Conservation (phyloP, 2,329 filamentous ascomycete genomes). For the Parafenestella ontariensis region DNA sequence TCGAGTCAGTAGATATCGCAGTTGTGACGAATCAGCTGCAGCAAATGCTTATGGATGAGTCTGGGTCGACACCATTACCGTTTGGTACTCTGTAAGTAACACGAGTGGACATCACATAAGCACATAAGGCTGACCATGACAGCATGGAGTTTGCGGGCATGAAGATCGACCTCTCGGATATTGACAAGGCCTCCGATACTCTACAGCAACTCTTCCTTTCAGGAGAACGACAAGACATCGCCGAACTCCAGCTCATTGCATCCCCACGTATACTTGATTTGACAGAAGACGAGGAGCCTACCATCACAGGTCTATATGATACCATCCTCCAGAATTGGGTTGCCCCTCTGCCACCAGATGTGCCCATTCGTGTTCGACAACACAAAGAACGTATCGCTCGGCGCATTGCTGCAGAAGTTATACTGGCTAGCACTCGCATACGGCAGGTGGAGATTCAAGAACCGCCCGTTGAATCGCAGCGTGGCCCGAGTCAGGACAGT, state of each 20-base stretch:
- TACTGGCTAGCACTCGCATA: constrained; percentile 43
- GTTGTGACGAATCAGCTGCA: constrained; percentile 19
- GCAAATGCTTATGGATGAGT: constrained; percentile 15
- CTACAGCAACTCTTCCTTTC: constrained; percentile 26
- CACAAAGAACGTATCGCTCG: constrained; percentile 42
- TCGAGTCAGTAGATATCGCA: constrained; percentile 15
- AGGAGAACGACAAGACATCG: neutral
- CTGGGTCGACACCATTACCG: constrained; percentile 5
- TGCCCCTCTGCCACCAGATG: constrained; percentile 32
- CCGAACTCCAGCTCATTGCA: constrained; percentile 26
- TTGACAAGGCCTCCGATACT: constrained; percentile 38
- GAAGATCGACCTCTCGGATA: constrained; percentile 30
- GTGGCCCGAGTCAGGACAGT: constrained; percentile 14
- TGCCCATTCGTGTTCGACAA: constrained; percentile 35
- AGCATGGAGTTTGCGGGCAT: constrained; percentile 32
- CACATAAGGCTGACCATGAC: constrained; percentile 7
- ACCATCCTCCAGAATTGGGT: constrained; percentile 42
- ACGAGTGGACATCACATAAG: too few relatives aligned
- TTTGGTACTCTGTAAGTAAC: constrained; percentile 34
- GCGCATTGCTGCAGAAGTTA: constrained; percentile 46
- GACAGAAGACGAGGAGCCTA: constrained; percentile 9
- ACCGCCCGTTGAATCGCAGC: constrained; percentile 12
- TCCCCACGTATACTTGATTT: constrained; percentile 21
- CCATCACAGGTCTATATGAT: constrained; percentile 40
- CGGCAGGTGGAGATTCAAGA: constrained; percentile 10